A percentile compares a stretch with the other conserved stretches of the same genome.
These are phyloP conservation scores for Microdochium nivale DNA, from an alignment of 2,329 filamentous ascomycete species.

Conservation along the genomic window DNA sequence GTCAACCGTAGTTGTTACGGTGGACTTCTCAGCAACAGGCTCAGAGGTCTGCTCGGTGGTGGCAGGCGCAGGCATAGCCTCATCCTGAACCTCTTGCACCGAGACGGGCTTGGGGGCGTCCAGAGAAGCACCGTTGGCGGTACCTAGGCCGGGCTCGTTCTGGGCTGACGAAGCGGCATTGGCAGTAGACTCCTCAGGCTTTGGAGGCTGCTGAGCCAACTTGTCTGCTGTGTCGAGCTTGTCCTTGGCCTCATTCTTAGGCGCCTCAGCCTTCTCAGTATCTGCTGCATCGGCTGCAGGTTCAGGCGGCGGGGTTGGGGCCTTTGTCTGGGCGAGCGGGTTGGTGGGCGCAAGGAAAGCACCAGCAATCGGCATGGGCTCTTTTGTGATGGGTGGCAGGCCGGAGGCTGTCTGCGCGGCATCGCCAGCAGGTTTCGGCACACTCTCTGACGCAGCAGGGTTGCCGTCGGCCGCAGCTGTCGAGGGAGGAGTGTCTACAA, in stretches of 20 bases:
- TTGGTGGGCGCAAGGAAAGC: not conserved
- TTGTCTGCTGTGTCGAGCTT: not conserved
- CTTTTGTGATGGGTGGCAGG: slow-evolving; percentile 1
- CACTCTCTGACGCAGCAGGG: not conserved
- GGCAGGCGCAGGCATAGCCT: slow-evolving; percentile 11
- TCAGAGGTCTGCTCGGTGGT: slow-evolving; percentile 10
- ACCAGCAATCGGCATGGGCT: not conserved
- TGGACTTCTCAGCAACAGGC: slow-evolving; percentile 3
- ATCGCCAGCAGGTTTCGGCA: not conserved
- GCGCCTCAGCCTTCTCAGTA: not conserved
- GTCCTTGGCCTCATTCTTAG: not conserved
- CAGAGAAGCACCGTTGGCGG: slow-evolving; percentile 10
- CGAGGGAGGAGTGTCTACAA: not conserved
- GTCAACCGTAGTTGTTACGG: slow-evolving; percentile 1
- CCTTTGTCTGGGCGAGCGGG: not conserved
- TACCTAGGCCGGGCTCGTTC: not conserved
- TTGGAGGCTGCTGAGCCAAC: not conserved
- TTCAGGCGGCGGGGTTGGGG: not conserved
- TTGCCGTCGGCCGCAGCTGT: not conserved
- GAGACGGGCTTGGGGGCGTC: slow-evolving; percentile 17
- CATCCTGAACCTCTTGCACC: slow-evolving; percentile 18
- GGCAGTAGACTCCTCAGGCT: slow-evolving; percentile 6
- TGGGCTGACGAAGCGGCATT: slow-evolving; percentile 3
- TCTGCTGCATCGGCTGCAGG: not conserved
- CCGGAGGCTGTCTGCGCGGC: not conserved